Conservation (phyloP, 106 monocot species). For the Acanthochlamys bracteata region DNA sequence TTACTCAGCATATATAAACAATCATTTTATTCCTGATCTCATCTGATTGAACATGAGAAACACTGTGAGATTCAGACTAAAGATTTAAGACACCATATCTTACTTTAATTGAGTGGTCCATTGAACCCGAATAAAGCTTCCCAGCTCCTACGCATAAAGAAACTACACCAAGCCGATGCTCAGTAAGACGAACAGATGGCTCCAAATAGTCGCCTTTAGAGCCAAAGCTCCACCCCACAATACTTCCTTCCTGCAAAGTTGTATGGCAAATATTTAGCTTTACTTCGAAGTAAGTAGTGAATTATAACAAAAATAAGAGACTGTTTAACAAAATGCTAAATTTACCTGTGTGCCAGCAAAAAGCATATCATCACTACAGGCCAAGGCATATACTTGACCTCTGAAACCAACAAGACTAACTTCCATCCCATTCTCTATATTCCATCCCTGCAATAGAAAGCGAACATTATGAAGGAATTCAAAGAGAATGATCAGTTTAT, state of each 20-base stretch:
- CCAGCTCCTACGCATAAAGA: not conserved
- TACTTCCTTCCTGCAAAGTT: constrained; percentile 6
- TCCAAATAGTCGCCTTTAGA: not conserved
- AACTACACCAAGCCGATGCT: not conserved
- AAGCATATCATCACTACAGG: not conserved
- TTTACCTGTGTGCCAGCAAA: constrained; percentile 8
- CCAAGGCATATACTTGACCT: constrained; percentile 9
- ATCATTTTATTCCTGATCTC: too few relatives aligned
- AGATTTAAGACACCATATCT: not conserved
- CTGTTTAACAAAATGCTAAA: not conserved
- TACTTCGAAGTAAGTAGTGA: not conserved
- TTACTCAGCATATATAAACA: too few relatives aligned
- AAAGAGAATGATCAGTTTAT: not conserved
- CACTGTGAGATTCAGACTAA: not conserved
- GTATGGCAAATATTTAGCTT: not conserved
- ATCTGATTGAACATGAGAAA: not conserved
- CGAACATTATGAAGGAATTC: not conserved
- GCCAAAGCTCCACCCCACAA: constrained; percentile 4
- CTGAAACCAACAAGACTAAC: not conserved
- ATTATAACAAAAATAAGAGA: not conserved
- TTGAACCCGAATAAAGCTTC: constrained; percentile 5
- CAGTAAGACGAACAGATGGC: constrained; percentile 1
- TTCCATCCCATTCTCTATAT: not conserved
- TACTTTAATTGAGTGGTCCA: constrained; percentile 6
- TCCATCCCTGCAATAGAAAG: constrained; percentile 7